A percentile compares a stretch with the other conserved stretches of the same genome.
Evolutionary conservation across 2,329 filamentous ascomycete genomes (phyloP).

Genomic region (Chaetomium globosum): DNA sequence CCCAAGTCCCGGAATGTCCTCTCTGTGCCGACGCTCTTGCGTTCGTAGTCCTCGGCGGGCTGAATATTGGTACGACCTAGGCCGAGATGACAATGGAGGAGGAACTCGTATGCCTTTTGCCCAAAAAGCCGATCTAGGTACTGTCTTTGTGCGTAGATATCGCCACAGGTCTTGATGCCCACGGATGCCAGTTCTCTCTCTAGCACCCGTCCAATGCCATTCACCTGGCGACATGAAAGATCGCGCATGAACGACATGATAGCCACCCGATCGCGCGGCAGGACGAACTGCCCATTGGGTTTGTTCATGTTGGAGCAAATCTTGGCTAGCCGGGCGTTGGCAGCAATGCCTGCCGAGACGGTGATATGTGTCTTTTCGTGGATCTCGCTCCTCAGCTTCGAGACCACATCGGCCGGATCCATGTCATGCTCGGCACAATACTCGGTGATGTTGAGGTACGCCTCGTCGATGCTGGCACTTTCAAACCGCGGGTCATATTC

Average conservation of each 20-base stretch:
- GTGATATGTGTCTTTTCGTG: conserved; percentile 78
- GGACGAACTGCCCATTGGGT: conserved; percentile 84
- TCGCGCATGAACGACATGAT: conserved; percentile 86
- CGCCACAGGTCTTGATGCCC: conserved; percentile 83
- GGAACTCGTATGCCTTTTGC: conserved; percentile 85
- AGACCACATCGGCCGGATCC: conserved; percentile 71
- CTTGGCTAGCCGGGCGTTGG: conserved; percentile 91
- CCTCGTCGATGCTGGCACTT: conserved; percentile 93
- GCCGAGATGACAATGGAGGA: conserved; percentile 82
- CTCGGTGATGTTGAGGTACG: conserved; percentile 89
- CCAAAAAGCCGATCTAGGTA: conserved; percentile 80
- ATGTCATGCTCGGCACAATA: conserved; percentile 74
- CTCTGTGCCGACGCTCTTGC: conserved; percentile 89
- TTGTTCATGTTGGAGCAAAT: conserved; percentile 96
- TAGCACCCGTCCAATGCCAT: conserved; percentile 90
- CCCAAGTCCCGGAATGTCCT: conserved; percentile 84
- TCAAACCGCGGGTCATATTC: conserved; percentile 92
- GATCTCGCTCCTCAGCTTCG: conserved; percentile 76
- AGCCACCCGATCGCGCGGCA: conserved; percentile 69
- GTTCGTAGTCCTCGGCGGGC: conserved; percentile 84
- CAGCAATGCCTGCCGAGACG: conserved; percentile 90
- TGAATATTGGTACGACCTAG: conserved; percentile 83
- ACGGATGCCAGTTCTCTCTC: conserved; percentile 88
- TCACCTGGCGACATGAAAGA: conserved; percentile 85
- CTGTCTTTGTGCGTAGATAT: conserved; percentile 77